Percentiles rank a stretch among this genome's conserved stretches.
These are phyloP conservation scores for Venturia pyrina DNA, from an alignment of 2,329 filamentous ascomycete genomes.

Conservation along the genomic window DNA sequence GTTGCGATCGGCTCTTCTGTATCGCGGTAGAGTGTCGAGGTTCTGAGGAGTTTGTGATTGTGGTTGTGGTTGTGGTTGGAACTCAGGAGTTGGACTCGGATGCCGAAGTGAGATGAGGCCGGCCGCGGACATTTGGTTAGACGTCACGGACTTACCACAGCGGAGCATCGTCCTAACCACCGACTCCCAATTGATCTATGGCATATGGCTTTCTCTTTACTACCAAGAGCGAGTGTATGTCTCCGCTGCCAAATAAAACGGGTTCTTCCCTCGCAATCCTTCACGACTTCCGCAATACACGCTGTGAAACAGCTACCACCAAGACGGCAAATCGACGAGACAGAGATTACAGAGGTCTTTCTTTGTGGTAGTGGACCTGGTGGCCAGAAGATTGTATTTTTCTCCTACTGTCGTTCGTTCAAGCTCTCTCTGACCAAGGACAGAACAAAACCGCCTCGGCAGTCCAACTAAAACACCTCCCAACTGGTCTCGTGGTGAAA, in stretches of 20 bases:
- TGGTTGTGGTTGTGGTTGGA: not conserved
- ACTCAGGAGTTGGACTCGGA: not conserved
- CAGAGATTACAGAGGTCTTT: constrained; percentile 74
- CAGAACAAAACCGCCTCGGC: constrained; percentile 94
- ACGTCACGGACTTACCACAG: not conserved
- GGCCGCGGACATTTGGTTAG: not conserved
- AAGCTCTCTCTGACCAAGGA: not conserved
- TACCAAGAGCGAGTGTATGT: not conserved
- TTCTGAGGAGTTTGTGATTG: not conserved
- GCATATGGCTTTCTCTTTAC: not conserved
- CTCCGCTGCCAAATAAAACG: not conserved
- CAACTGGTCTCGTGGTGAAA: constrained; percentile 88
- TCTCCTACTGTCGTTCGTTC: not conserved
- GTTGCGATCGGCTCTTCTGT: not conserved
- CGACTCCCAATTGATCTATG: not conserved
- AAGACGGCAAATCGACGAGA: constrained; percentile 63
- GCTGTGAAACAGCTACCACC: constrained; percentile 57
- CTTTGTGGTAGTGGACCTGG: constrained; percentile 87
- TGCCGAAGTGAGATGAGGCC: not conserved
- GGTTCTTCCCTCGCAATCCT: not conserved
- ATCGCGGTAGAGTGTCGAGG: not conserved
- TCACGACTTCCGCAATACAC: constrained; percentile 11
- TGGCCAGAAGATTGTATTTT: constrained; percentile 79
- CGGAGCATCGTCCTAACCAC: not conserved
- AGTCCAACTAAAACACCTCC: constrained; percentile 82